phyloP scores from a whole-genome alignment of 1,139 yeast species.

The Candida sp. region DNA sequence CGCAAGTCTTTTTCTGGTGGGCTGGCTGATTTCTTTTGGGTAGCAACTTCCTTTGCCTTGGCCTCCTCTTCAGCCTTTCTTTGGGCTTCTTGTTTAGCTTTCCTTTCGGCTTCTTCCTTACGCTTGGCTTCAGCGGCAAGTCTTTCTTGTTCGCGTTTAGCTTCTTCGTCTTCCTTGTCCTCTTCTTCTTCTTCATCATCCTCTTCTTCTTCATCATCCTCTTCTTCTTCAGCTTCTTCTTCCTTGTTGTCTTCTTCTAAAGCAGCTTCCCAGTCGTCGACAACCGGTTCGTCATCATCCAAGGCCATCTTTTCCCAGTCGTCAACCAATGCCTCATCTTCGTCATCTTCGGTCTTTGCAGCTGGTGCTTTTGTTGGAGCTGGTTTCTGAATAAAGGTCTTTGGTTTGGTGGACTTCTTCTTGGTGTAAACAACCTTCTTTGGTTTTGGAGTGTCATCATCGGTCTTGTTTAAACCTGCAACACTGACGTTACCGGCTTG shows the following conservation, averaged over 20 bases:
- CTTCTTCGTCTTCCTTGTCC: slow-evolving; percentile 23
- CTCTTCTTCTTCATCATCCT: slow-evolving; percentile 17
- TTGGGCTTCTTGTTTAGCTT: slow-evolving; percentile 6
- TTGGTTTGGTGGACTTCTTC: slow-evolving; percentile 61
- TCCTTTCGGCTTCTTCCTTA: slow-evolving; percentile 5
- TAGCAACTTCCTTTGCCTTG: slow-evolving; percentile 1
- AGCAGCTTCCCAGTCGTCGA: slow-evolving; percentile 51
- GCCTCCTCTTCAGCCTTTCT: slow-evolving; percentile 5
- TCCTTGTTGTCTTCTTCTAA: slow-evolving; percentile 29
- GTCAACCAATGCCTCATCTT: slow-evolving; percentile 59
- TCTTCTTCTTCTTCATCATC: slow-evolving; percentile 22
- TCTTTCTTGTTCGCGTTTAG: slow-evolving; percentile 23
- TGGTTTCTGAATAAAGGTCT: slow-evolving; percentile 33
- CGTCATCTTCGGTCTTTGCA: slow-evolving; percentile 32
- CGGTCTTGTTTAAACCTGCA: slow-evolving; percentile 65
- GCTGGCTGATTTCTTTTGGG: slow-evolving; percentile 21
- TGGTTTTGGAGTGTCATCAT: slow-evolving; percentile 39
- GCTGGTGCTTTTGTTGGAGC: slow-evolving; percentile 16
- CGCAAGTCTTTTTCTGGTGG: slow-evolving; percentile 63
- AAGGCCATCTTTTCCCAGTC: slow-evolving; percentile 71
- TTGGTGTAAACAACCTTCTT: slow-evolving; percentile 79
- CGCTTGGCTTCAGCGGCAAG: slow-evolving; percentile 17
- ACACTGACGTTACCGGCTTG: slow-evolving; percentile 76
- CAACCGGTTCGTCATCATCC: slow-evolving; percentile 53
- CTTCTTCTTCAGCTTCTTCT: slow-evolving; percentile 21